Conservation (phyloP, 208 protist genomes). For the Polymyxa betae region DNA sequence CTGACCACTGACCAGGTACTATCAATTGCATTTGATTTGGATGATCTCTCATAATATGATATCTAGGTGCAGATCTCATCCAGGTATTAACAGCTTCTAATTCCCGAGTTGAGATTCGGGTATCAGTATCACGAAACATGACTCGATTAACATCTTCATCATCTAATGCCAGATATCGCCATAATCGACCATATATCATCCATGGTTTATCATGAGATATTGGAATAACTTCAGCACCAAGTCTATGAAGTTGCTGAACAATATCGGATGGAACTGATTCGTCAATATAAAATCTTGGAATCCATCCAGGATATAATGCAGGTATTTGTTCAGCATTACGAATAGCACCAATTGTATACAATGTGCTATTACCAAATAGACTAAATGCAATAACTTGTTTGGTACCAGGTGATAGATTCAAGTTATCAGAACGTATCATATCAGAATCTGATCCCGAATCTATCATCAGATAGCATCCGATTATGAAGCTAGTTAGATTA, state of each 20-base stretch:
- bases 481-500: too few relatives aligned
- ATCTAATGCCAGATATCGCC: not conserved
- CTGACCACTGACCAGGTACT: not conserved
- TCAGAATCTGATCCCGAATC: too few relatives aligned
- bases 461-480: too few relatives aligned
- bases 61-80: not conserved
- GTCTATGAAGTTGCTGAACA: not conserved
- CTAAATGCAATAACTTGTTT: not conserved
- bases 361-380: not conserved
- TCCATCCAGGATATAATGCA: not conserved
- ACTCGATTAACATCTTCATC: not conserved
- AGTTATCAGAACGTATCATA: too few relatives aligned
- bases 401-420: too few relatives aligned
- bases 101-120: not conserved
- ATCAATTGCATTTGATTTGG: too few relatives aligned
- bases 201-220: not conserved
- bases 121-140: not conserved
- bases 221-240: not conserved
- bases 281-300: not conserved
- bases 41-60: not conserved
- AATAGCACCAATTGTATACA: not conserved
- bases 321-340: not conserved
- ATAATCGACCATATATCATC: not conserved
- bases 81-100: not conserved
- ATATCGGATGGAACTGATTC: not conserved